Percentiles rank a stretch among this genome's conserved stretches.
Evolutionary conservation across 495 filamentous ascomycete species (phyloP).

Genomic region (Aspergillus steynii): DNA sequence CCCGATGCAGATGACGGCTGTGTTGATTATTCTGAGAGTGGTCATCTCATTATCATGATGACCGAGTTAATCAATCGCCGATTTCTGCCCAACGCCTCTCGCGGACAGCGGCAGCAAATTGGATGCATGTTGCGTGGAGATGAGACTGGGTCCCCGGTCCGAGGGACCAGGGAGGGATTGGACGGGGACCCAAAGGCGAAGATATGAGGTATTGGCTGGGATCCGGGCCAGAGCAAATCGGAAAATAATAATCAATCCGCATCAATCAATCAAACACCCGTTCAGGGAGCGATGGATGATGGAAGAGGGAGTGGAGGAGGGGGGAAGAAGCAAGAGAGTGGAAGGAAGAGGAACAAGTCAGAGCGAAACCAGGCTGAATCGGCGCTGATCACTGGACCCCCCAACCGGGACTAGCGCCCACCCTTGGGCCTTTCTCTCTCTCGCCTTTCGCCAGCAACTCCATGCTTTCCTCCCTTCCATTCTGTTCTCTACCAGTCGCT

Average conservation of each 20-base stretch:
- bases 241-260: background rate
- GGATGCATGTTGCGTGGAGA: slow-evolving; percentile 30
- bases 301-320: slow-evolving; percentile 9
- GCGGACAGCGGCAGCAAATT: slow-evolving; percentile 35
- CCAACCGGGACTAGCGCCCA: slow-evolving; percentile 12
- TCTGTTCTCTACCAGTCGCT: background rate
- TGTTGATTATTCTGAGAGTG: background rate
- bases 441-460: background rate
- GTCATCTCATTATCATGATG: background rate
- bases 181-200: slow-evolving; percentile 1
- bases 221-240: background rate
- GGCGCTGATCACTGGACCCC: slow-evolving; percentile 21
- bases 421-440: background rate
- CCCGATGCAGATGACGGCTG: background rate
- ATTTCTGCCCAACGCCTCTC: slow-evolving; percentile 44
- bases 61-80: slow-evolving; percentile 8
- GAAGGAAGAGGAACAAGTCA: slow-evolving; percentile 16
- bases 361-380: background rate
- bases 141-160: slow-evolving; percentile 16
- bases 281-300: background rate
- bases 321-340: slow-evolving; percentile 2
- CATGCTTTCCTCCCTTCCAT: background rate
- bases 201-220: background rate
- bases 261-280: background rate
- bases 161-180: slow-evolving; percentile 10